Evolutionary conservation across 1,284 basidiomycete species (phyloP).

Genomic region (Phlebopus sp.): DNA sequence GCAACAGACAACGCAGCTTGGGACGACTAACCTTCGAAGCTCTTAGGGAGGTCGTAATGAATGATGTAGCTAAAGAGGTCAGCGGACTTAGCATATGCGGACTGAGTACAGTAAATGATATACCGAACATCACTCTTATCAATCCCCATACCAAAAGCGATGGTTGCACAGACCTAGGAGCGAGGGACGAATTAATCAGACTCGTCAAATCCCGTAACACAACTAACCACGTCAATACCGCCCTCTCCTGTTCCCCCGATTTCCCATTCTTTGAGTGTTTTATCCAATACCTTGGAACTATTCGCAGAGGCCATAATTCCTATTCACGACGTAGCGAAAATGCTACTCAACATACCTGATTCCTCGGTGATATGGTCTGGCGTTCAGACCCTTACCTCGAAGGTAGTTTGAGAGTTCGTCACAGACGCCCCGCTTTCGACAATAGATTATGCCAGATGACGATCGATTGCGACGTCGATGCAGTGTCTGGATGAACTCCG

Average conservation of each 20-base stretch:
- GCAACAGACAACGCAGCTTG: background rate
- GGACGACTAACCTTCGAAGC: constrained; percentile 65
- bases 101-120: constrained; percentile 19
- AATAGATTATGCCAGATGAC: constrained; percentile 81
- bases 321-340: background rate
- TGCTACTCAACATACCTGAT: constrained; percentile 39
- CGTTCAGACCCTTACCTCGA: constrained; percentile 60
- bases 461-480: constrained; percentile 55
- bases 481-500: constrained; percentile 61
- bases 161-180: constrained; percentile 56
- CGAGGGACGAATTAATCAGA: constrained; percentile 7
- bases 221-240: constrained; percentile 59
- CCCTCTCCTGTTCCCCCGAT: constrained; percentile 46
- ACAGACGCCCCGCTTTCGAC: constrained; percentile 63
- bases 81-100: constrained; percentile 2
- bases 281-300: constrained; percentile 51
- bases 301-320: background rate
- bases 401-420: constrained; percentile 66
- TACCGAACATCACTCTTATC: constrained; percentile 81
- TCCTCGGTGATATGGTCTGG: constrained; percentile 75
- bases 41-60: constrained; percentile 79
- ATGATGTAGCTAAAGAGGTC: constrained; percentile 58
- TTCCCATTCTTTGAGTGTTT: constrained; percentile 65
- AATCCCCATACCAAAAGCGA: constrained; percentile 89
- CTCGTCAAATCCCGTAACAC: background rate